Evolutionary conservation across 2,329 filamentous ascomycete species (phyloP), one percentile per base, ranked within the genome.

Genomic region (Calonectria multiphialidica): DNA sequence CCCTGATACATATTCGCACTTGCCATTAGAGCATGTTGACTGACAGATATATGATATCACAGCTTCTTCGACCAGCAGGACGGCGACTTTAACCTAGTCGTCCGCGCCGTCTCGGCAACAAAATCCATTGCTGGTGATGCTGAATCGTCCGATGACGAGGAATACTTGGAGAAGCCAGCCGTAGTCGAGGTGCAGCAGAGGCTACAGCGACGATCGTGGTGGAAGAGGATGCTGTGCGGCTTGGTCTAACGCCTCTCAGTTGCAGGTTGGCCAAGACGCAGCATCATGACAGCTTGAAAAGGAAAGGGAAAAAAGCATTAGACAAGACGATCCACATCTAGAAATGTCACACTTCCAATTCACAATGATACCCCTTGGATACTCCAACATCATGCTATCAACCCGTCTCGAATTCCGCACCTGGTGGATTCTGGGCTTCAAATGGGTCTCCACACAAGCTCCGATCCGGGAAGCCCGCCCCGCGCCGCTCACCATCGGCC

Each of bases 21-120:
- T 23, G 55, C 21, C 8, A 42, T 21, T 18, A 3, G 10, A 13
- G 18, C 49, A 35, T 16, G 15, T n/a, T 70, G 44, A 50, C 70
- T 25, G 61, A 62, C 79, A 83, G 64, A 83, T 70, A 1, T 61
- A n/a, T 42, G 55, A 5, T 2, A 12, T 18, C 18, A 35, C 76
- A 95, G 94, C 82, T 95, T 95, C 85, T 96, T 96, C 76, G 94
- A 92, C 10, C 84, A 88, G 0, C 94, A 96, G 82, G 86, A 94
- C 73, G 94, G 94, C 3, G 86, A 90, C 4, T 95, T 95, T 59
- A 74, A 78, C 49, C 64, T 84, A 15, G 77, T 80, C 8, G 70
- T 84, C 12, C 73, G 78, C 50, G 78, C 78, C 35, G 83, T 84
- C 61, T 76, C 77, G 16, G 81, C 81, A 6, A 78, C 66, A 55